These are phyloP conservation scores for Aurantiochytrium sp. DNA, from an alignment of 108 stramenopile genomes.

Conservation along the genomic window DNA sequence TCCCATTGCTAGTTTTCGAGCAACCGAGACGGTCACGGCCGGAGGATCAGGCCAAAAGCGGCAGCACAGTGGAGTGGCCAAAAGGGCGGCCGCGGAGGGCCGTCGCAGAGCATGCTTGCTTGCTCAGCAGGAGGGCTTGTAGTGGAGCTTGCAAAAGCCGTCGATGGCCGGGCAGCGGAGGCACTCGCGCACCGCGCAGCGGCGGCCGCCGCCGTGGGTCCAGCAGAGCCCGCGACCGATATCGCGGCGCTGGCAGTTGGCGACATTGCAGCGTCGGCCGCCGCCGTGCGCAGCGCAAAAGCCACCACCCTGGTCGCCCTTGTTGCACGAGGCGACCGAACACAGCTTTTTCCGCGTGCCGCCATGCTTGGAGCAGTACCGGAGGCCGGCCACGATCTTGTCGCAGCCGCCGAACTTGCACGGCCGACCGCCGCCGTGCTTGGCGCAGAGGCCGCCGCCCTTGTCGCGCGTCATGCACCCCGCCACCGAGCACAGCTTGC, in stretches of 20 bases:
- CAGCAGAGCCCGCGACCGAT: slow-evolving; percentile 11
- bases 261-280: neutral
- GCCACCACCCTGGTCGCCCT: slow-evolving; percentile 28
- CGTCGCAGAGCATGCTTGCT: too few species aligned
- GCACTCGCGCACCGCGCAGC: neutral
- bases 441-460: slow-evolving; percentile 25
- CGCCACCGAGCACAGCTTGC: neutral
- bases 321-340: neutral
- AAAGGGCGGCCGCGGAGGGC: too few species aligned
- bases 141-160: neutral
- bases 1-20: too few species aligned
- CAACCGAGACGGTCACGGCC: too few species aligned
- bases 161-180: neutral
- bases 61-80: too few species aligned
- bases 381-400: slow-evolving; percentile 15
- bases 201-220: neutral
- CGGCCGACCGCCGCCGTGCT: slow-evolving; percentile 20
- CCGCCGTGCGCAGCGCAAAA: slow-evolving; percentile 26
- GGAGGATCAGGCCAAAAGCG: too few species aligned
- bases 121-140: neutral
- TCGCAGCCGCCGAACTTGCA: neutral
- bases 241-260: neutral
- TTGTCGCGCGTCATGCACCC: slow-evolving; percentile 30
- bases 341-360: slow-evolving; percentile 23
- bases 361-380: neutral